Conservation (phyloP, 2,329 filamentous ascomycete genomes). For the Penicillium sumatraense region DNA sequence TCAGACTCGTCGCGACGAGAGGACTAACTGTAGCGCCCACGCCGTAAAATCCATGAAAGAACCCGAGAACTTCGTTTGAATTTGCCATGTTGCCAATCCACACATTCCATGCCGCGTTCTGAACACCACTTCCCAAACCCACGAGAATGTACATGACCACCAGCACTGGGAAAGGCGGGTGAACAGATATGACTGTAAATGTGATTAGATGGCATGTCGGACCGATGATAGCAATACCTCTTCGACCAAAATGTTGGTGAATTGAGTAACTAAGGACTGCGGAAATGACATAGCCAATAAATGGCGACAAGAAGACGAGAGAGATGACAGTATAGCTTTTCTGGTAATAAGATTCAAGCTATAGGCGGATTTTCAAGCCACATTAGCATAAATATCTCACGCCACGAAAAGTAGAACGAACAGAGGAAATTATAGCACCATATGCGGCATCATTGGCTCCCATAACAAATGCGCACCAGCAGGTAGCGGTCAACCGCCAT, state of each 20-base stretch:
- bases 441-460: slow-evolving; percentile 30
- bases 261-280: slow-evolving; percentile 51
- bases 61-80: slow-evolving; percentile 73
- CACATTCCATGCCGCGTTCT: slow-evolving; percentile 61
- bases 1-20: slow-evolving; percentile 71
- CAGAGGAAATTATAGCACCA: slow-evolving; percentile 24
- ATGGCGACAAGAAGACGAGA: slow-evolving; percentile 55
- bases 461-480: slow-evolving; percentile 27
- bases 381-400: background rate
- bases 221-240: slow-evolving; percentile 71
- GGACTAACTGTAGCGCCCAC: slow-evolving; percentile 56
- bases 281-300: slow-evolving; percentile 53
- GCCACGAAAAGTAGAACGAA: slow-evolving; percentile 7
- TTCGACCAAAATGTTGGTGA: slow-evolving; percentile 61
- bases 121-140: slow-evolving; percentile 43
- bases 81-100: slow-evolving; percentile 73
- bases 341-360: slow-evolving; percentile 54
- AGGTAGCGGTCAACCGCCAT: slow-evolving; percentile 24
- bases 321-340: slow-evolving; percentile 47
- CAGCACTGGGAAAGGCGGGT: slow-evolving; percentile 43
- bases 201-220: slow-evolving; percentile 36
- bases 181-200: slow-evolving; percentile 33
- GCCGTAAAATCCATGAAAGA: slow-evolving; percentile 74
- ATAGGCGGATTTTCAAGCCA: background rate
- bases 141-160: slow-evolving; percentile 40